Evolutionary conservation across 2,329 filamentous ascomycete species (phyloP), one percentile per base, ranked within the genome.

Genomic region (Penicillium glabrum): DNA sequence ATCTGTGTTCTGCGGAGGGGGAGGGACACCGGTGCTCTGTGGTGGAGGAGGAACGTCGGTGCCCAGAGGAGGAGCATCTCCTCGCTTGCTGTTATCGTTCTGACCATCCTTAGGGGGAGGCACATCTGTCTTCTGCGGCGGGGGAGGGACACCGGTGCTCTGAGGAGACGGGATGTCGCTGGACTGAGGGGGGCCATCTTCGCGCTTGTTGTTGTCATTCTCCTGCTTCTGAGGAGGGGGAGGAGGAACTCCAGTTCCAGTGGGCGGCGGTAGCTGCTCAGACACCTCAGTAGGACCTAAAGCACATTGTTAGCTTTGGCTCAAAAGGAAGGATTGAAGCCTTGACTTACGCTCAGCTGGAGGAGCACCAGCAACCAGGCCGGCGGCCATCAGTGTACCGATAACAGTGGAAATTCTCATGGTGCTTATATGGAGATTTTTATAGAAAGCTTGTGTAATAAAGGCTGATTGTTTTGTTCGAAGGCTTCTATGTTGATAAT

Each of bases 401-500:
- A 56, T 27, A 19, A 56, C 23, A n/a, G 44, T 33, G 21, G 54
- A 56, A 49, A 56, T 27, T 44, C 53, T 56, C 54, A 56, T 56
- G 13, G 9, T 51, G 53, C 35, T 19, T 24, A 21, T 43, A 7
- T 49, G 23, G 39, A 39, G 14, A 26, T 26, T n/a, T 23, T 19
- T n/a, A 23, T 27, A 37, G 21, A 27, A 41, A 5, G 19, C 11
- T 37, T 26, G 29, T 29, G 27, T 29, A 11, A 1, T 10, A 4
- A 29, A 29, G 8, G 11, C 8, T 29, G 27, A 29, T 29, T 29
- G 27, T 29, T 35, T 37, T 49, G 35, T 14, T 39, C 41, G 47
- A 19, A 27, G 16, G 21, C 21, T 39, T 49, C 41, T 49, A 14
- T 5, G n/a, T 24, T 49, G 33, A 49, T 24, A 24, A 46, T 46